Base-by-base conservation (phyloP, 78 protist genomes). In the Diacronema lutheri region DNA sequence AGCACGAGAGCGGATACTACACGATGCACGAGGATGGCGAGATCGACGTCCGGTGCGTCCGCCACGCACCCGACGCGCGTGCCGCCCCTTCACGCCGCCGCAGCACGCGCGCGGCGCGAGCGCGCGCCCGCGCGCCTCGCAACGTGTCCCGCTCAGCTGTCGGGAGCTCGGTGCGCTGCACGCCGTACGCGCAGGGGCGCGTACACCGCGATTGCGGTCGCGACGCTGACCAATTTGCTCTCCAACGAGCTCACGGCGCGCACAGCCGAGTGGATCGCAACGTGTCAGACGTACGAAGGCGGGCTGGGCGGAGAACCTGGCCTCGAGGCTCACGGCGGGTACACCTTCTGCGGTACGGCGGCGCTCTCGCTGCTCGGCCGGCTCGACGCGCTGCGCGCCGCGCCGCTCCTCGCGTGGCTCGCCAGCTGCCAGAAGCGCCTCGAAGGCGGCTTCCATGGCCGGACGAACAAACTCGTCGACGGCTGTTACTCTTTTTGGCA, bases 291-390 rank as follows among this genome's bases (percentile, higher is more conserved):
- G 7, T 98, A 92, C 81, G 99, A 98, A 68, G 99, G 99, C 44
- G 99, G 99, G 7, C 35, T 97, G 56, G 96, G 94, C 56, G 97
- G 95, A 29, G 58, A 57, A 37, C 97, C 97, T 13, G 93, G 93
- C 26, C 62, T 76, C 26, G 99, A 98, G 88, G 98, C 99, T 10
- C 99, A 98, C 87, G 99, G 99, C 40, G 99, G 99, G 23, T 98
- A 98, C 79, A 87, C 99, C 0, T 97, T 86, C 86, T 98, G 99
- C 69, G 98, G 93, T 12, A 23, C 25, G 50, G 85, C 76, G 14
- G 78, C 82, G 58, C 14, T 65, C 72, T n/a, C n/a, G 55, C 33
- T 33, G 55, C 16, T 55, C 33, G 37, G 58, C 41, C 41, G 61
- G 41, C 83, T n/a, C 9, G 37, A 23, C 44, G 23, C 1, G 56